A percentile compares a stretch with the other conserved stretches of the same genome.
Conservation (phyloP, 495 filamentous ascomycete species). For the Letharia columbiana region DNA sequence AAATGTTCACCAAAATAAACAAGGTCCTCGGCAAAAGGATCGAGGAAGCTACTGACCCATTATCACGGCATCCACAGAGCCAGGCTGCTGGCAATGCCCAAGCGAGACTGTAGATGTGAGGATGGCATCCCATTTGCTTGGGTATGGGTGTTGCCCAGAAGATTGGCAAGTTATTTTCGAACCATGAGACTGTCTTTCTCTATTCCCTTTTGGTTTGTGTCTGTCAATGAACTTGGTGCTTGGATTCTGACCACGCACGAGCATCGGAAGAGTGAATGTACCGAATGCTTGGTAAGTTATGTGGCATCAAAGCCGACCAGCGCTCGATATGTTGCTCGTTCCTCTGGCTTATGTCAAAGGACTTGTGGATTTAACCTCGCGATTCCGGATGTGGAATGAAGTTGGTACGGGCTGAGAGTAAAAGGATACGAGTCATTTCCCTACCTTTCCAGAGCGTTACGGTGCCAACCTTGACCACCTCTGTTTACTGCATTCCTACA, state of each 20-base stretch:
- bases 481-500: neutral
- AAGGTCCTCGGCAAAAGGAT: slow-evolving; percentile 27
- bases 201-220: neutral
- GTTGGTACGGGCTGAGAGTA: neutral
- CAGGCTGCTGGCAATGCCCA: slow-evolving; percentile 23
- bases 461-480: neutral
- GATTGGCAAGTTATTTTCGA: neutral
- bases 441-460: neutral
- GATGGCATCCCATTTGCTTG: neutral
- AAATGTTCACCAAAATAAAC: slow-evolving; percentile 37
- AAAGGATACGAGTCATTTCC: neutral
- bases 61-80: slow-evolving; percentile 22
- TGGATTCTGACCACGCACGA: neutral
- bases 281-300: neutral
- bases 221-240: neutral
- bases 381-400: neutral
- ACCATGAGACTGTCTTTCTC: neutral
- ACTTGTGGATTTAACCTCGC: neutral
- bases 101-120: slow-evolving; percentile 14
- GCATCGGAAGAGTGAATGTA: neutral
- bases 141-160: neutral
- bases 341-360: neutral
- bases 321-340: neutral
- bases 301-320: neutral
- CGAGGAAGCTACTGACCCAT: slow-evolving; percentile 22